These are phyloP conservation scores for Auricularia sp. DNA, from an alignment of 768 basidiomycete genomes.

Conservation along the genomic window DNA sequence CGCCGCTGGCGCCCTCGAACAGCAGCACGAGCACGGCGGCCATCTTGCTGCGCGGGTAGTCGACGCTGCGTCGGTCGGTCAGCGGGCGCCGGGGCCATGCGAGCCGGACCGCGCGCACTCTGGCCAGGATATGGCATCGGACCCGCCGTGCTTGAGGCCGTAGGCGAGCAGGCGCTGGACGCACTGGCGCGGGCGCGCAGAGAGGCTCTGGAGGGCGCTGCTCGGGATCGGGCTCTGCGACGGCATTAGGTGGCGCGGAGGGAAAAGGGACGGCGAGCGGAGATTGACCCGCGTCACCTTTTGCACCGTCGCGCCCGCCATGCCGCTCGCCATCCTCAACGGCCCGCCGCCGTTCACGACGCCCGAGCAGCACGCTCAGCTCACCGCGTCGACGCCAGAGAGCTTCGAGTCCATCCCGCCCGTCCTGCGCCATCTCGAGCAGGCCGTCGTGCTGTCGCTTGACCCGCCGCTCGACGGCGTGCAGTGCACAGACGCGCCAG, in stretches of 20 bases:
- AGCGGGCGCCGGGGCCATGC: too few relatives aligned
- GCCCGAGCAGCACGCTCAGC: conserved; percentile 53
- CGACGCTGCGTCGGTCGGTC: background rate
- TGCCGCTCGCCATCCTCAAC: conserved; percentile 26
- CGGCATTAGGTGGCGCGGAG: background rate
- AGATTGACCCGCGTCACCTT: background rate
- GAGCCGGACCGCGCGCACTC: background rate
- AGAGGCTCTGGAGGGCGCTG: background rate
- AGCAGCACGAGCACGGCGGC: conserved; percentile 75
- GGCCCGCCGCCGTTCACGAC: conserved; percentile 37
- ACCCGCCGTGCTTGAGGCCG: background rate
- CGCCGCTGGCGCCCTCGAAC: conserved; percentile 50
- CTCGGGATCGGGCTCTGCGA: background rate
- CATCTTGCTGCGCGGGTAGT: conserved; percentile 32
- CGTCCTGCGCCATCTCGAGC: conserved; percentile 63
- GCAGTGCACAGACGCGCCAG: conserved; percentile 39
- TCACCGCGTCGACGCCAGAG: conserved; percentile 70
- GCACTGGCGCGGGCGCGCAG: background rate
- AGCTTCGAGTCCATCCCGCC: conserved; percentile 83
- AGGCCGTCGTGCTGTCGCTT: conserved; percentile 55
- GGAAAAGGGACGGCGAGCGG: background rate
- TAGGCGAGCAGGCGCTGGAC: background rate
- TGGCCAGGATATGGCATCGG: background rate
- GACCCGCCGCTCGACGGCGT: conserved; percentile 57
- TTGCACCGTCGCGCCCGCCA: background rate